phyloP scores from a whole-genome alignment of 169 alveolate genomes.

The Cryptosporidium sp. region DNA sequence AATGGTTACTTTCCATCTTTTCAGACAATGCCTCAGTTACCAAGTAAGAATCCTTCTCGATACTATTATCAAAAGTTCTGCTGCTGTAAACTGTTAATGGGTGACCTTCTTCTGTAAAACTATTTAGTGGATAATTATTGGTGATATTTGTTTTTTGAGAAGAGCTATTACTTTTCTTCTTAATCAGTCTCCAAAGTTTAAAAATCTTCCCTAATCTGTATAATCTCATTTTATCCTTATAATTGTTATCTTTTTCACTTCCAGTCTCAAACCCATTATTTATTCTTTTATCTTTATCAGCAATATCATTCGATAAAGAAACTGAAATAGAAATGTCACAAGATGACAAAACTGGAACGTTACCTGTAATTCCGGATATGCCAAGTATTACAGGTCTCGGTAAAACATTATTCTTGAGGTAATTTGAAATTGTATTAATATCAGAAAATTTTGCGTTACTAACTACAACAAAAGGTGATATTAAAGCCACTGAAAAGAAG shows the following conservation, averaged over 20 bases:
- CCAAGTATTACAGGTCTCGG: slow-evolving; percentile 64
- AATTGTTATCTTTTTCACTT: neutral
- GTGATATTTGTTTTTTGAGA: neutral
- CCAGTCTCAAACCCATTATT: neutral
- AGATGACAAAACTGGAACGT: slow-evolving; percentile 30
- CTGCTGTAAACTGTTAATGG: neutral
- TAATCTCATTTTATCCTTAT: neutral
- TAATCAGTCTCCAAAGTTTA: neutral
- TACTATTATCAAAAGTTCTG: neutral
- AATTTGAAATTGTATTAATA: slow-evolving; percentile 14
- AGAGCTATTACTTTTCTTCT: neutral
- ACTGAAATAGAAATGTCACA: slow-evolving; percentile 59
- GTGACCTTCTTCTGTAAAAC: neutral
- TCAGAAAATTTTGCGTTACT: slow-evolving; percentile 15
- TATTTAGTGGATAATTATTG: neutral
- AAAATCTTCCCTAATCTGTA: neutral
- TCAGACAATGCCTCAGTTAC: neutral
- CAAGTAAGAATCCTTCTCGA: neutral
- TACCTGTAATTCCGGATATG: slow-evolving; percentile 69
- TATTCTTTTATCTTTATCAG: neutral
- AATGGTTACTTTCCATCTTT: neutral
- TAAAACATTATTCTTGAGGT: slow-evolving; percentile 34
- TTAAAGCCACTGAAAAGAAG: slow-evolving; percentile 37
- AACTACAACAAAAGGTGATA: slow-evolving; percentile 49
- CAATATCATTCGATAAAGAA: neutral